phyloP scores from a whole-genome alignment of 139 green algal species.

The Chlorella ohadii region DNA sequence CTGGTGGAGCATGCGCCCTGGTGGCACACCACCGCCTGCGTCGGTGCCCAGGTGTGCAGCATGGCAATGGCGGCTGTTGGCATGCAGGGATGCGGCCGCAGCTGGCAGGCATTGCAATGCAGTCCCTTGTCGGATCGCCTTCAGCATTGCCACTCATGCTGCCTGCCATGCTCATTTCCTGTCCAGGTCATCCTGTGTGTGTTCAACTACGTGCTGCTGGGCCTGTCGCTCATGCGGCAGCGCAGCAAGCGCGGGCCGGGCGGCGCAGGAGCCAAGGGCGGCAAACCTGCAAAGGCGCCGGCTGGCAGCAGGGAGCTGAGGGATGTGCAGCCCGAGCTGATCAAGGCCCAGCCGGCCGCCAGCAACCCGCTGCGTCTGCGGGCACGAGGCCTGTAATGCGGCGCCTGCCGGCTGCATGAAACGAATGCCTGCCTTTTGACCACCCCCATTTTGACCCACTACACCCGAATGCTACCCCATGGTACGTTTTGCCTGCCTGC shows the following conservation, averaged over 20 bases:
- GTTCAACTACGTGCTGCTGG: constrained; percentile 48
- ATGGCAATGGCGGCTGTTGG: background rate
- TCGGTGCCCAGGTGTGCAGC: constrained; percentile 3
- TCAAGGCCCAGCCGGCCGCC: background rate
- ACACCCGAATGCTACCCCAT: too few species aligned
- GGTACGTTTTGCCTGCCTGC: too few species aligned
- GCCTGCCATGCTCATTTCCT: background rate
- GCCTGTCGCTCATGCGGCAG: constrained; percentile 31
- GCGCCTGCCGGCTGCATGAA: too few species aligned
- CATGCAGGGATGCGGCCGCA: background rate
- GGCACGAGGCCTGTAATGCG: too few species aligned
- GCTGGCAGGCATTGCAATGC: background rate
- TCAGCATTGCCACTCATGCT: background rate
- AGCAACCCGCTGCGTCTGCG: background rate
- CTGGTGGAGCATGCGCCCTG: background rate
- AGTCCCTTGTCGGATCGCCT: background rate
- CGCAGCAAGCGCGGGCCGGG: constrained; percentile 8
- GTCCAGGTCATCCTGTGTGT: constrained; percentile 34
- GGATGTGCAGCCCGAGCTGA: too few species aligned
- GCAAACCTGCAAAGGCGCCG: background rate
- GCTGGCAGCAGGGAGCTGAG: background rate
- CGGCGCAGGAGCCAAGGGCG: background rate
- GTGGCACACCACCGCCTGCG: constrained; percentile 6
- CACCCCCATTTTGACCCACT: too few species aligned
- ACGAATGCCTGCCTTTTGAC: too few species aligned